Base-by-base conservation (phyloP, 1,284 basidiomycete genomes). In the Tilletiaria anomala region DNA sequence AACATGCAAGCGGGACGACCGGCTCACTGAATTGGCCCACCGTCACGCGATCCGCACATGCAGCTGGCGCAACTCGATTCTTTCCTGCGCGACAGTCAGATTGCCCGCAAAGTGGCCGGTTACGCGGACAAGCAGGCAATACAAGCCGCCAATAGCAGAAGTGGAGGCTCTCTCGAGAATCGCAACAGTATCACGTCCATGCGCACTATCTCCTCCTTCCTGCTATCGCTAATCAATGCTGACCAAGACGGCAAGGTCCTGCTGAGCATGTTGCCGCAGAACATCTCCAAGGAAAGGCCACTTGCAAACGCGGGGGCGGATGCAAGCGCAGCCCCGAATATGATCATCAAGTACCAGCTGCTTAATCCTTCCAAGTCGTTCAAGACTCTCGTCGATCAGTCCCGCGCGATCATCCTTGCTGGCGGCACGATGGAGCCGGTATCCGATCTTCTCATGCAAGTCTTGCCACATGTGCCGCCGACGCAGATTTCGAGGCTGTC, bases 361-460 rank as follows among this genome's bases (percentile, higher is more conserved):
- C 75, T 97, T n/a, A 93, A 97, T 58, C 89, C 91, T 0, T 8
- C 84, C 1, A 82, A 86, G 14, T 75, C 80, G 44, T 97, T 97
- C 66, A 72, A 74, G 40, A 80, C 84, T 23, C 75, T 97, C 1
- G 76, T 87, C 1, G 77, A 84, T 18, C 72, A 75, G 36, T 85
- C 88, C 0, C 72, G 86, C 24, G 76, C 82, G 1, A 79, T 97
- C 6, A 71, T 97, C 18, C 72, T 97, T 12, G 88, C 89, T 0
- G 91, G 91, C 6, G 91, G 91, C 2, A 97, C 91, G 0, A 96
- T 97, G 91, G 87, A 86, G 31, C 91, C 91, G 6, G 84, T 94
- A 35, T 79, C 82, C n/a, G 88, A 94, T 66, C 78, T 96, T 18
- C 72, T 78, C 20, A 73, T 74, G 41, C 89, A 96, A 58, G 72